These are phyloP conservation scores for Coemansia sp. DNA, from an alignment of 192 early-diverging fungal genomes.

Conservation along the genomic window DNA sequence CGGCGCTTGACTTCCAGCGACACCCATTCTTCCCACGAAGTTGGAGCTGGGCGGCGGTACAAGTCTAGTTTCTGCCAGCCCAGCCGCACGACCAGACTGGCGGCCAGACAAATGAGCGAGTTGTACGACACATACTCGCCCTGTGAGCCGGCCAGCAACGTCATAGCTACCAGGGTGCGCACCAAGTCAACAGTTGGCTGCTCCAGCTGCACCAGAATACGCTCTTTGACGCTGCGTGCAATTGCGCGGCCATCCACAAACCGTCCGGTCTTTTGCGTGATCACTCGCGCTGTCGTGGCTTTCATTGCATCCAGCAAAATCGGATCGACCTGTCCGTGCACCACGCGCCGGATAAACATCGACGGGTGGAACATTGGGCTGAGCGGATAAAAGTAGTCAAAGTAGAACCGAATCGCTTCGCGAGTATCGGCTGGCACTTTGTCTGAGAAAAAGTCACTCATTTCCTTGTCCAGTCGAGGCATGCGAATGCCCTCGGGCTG, in stretches of 20 bases:
- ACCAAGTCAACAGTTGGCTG: slow-evolving; percentile 34
- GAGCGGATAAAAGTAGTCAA: slow-evolving; percentile 54
- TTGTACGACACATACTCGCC: slow-evolving; percentile 54
- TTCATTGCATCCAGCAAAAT: slow-evolving; percentile 49
- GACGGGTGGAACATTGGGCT: slow-evolving; percentile 54
- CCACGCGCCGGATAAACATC: slow-evolving; percentile 51
- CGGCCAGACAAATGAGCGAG: slow-evolving; percentile 51
- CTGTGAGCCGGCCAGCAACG: slow-evolving; percentile 42
- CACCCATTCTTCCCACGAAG: slow-evolving; percentile 50
- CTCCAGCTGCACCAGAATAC: slow-evolving; percentile 40
- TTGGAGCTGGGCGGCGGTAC: slow-evolving; percentile 32
- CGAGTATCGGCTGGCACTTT: slow-evolving; percentile 31
- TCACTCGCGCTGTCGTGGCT: slow-evolving; percentile 39
- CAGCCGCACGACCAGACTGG: slow-evolving; percentile 45
- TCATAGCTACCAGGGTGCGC: slow-evolving; percentile 42
- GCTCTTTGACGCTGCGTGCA: slow-evolving; percentile 39
- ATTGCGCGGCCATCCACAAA: slow-evolving; percentile 32
- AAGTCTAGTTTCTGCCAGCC: slow-evolving; percentile 51
- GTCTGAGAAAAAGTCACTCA: slow-evolving; percentile 41
- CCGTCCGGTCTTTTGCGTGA: slow-evolving; percentile 36
- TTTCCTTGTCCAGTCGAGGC: slow-evolving; percentile 33
- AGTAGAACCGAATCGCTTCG: slow-evolving; percentile 50
- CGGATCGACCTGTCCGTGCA: slow-evolving; percentile 45
- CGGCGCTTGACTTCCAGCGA: slow-evolving; percentile 35
- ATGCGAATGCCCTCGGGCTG: slow-evolving; percentile 26